Evolutionary conservation across 768 basidiomycete genomes (phyloP).

Genomic region (Punctularia strigosozonata): DNA sequence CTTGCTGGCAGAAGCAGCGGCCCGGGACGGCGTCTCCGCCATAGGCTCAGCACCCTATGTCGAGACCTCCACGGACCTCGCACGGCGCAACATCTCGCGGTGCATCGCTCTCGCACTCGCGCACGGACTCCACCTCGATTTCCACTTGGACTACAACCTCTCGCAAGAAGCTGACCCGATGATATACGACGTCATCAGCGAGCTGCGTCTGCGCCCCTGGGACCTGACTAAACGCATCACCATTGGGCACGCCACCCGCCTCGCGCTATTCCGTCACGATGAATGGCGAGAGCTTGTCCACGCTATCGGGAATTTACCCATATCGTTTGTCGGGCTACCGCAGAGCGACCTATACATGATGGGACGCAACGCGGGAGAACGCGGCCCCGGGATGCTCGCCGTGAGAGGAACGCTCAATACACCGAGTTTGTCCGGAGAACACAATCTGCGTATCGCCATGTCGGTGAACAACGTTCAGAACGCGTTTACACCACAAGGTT

Average conservation of each 20-base stretch:
- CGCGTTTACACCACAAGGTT: conserved; percentile 60
- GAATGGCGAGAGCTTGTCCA: conserved; percentile 32
- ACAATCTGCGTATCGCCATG: conserved; percentile 39
- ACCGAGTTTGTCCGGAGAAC: conserved; percentile 30
- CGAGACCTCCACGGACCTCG: conserved; percentile 34
- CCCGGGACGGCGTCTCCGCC: conserved; percentile 29
- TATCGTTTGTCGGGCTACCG: conserved; percentile 44
- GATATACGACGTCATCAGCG: conserved; percentile 39
- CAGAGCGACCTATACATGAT: conserved; percentile 64
- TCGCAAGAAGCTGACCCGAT: conserved; percentile 38
- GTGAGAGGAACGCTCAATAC: conserved; percentile 41
- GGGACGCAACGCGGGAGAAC: conserved; percentile 25
- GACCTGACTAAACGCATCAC: conserved; percentile 26
- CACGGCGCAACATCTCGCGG: conserved; percentile 40
- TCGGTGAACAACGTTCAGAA: conserved; percentile 58
- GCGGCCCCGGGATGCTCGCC: conserved; percentile 19
- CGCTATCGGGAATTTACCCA: conserved; percentile 30
- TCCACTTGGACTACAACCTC: conserved; percentile 60
- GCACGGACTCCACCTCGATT: conserved; percentile 36
- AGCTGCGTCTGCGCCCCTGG: conserved; percentile 21
- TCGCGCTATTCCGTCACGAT: conserved; percentile 33
- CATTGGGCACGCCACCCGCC: conserved; percentile 50
- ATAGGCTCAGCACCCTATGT: conserved; percentile 60
- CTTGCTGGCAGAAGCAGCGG: conserved; percentile 32
- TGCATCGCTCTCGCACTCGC: conserved; percentile 35